These are phyloP conservation scores for Allium fistulosum DNA, from an alignment of 106 monocot genomes.

Conservation along the genomic window DNA sequence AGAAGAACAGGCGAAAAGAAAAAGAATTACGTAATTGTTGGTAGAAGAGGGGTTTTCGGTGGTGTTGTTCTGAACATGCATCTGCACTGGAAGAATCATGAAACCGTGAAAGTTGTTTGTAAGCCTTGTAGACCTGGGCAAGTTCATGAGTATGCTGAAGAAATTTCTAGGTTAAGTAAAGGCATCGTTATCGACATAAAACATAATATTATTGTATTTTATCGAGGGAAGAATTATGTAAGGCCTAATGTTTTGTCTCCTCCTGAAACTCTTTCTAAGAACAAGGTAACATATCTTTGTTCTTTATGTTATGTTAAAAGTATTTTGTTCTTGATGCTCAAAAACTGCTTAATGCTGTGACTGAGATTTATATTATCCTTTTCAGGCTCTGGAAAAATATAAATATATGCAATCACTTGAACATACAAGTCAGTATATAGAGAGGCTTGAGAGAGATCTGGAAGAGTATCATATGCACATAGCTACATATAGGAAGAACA, in stretches of 20 bases:
- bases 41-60: slow-evolving; percentile 80
- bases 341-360: not conserved
- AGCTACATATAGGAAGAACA: slow-evolving; percentile 42
- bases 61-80: slow-evolving; percentile 96
- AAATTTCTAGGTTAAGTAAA: slow-evolving; percentile 73
- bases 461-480: slow-evolving; percentile 71
- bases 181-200: slow-evolving; percentile 70
- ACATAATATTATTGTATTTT: slow-evolving; percentile 71
- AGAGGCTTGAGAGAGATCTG: slow-evolving; percentile 75
- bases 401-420: slow-evolving; percentile 85
- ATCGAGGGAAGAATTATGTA: slow-evolving; percentile 87
- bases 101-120: slow-evolving; percentile 84
- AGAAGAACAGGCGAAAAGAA: slow-evolving; percentile 86
- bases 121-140: slow-evolving; percentile 81
- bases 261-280: slow-evolving; percentile 71
- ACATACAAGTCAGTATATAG: slow-evolving; percentile 71
- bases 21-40: slow-evolving; percentile 77
- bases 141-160: slow-evolving; percentile 70
- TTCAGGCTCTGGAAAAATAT: slow-evolving; percentile 84
- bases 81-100: slow-evolving; percentile 96
- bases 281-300: slow-evolving; percentile 35
- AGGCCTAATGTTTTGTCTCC: slow-evolving; percentile 74
- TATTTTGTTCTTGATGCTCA: not conserved
- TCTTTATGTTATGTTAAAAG: not conserved
- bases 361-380: not conserved